Percentiles rank a stretch among this genome's conserved stretches.
phyloP scores from a whole-genome alignment of 805 yeast species.

The Wickerhamiella musiphila region DNA sequence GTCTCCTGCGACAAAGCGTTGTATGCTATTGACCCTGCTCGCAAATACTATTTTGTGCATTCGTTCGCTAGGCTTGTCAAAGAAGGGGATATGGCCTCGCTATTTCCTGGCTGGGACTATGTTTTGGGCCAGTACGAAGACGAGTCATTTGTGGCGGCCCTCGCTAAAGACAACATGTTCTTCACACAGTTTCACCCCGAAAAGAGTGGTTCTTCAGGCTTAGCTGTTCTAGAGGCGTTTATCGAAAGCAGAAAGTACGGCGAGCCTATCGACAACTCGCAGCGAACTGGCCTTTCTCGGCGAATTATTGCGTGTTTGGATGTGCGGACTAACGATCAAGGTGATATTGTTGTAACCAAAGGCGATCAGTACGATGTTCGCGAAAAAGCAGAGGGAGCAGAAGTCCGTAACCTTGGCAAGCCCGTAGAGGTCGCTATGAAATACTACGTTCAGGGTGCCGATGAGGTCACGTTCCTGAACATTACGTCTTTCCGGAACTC shows the following conservation, averaged over 20 bases:
- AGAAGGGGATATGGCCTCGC: conserved; percentile 17
- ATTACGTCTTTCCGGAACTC: conserved; percentile 92
- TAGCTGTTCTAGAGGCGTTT: conserved; percentile 57
- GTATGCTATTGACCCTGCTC: conserved; percentile 46
- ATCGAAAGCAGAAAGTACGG: conserved; percentile 30
- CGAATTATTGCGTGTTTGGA: conserved; percentile 93
- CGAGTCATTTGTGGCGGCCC: conserved; percentile 70
- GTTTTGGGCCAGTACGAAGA: conserved; percentile 59
- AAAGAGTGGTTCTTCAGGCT: conserved; percentile 84
- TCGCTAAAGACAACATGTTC: conserved; percentile 58
- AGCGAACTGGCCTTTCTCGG: conserved; percentile 48
- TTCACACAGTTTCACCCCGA: conserved; percentile 99
- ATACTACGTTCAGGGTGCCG: conserved; percentile 90
- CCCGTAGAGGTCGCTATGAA: conserved; percentile 88
- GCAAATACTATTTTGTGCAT: conserved; percentile 86
- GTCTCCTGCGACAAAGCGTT: conserved; percentile 20
- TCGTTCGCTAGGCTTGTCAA: conserved; percentile 49
- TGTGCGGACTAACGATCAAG: conserved; percentile 86
- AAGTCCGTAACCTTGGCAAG: conserved; percentile 83
- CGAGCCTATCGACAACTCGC: conserved; percentile 7
- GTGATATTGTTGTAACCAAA: conserved; percentile 93
- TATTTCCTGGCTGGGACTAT: conserved; percentile 46
- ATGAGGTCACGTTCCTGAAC: conserved; percentile 85
- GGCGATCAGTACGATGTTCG: conserved; percentile 98
- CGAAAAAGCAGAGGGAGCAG: conserved; percentile 39